Conservation (phyloP, 176 grass and related monocot genomes). For the Aegilops sharonensis region DNA sequence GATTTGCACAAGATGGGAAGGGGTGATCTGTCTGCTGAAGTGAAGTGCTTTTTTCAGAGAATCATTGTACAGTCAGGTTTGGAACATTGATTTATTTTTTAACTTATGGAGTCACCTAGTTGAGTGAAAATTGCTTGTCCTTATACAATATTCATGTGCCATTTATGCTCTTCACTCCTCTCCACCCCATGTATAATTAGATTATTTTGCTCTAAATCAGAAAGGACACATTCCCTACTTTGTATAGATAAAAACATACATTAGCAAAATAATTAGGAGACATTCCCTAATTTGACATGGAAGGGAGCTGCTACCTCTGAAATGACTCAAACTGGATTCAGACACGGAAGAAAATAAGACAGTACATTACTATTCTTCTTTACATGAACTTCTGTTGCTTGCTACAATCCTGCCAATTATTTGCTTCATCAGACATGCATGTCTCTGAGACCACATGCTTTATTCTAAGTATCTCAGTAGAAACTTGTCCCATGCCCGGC, state of each 20-base stretch:
- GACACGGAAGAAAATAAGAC: background rate
- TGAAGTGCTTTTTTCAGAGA: slow-evolving; percentile 49
- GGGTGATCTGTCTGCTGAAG: too few species aligned
- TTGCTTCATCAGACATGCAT: background rate
- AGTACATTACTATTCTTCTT: background rate
- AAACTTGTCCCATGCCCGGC: slow-evolving; percentile 15
- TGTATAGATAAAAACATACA: background rate
- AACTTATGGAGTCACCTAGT: background rate
- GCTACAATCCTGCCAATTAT: background rate
- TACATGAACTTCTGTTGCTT: background rate
- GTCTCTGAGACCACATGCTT: background rate
- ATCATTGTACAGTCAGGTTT: slow-evolving; percentile 7
- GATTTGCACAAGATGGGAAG: too few species aligned
- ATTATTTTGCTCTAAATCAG: background rate
- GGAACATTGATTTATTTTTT: background rate
- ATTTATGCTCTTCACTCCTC: background rate
- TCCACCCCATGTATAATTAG: background rate
- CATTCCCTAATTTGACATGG: background rate
- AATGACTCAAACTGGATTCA: background rate
- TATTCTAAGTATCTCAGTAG: background rate
- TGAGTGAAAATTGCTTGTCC: background rate
- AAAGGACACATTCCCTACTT: background rate
- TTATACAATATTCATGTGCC: background rate
- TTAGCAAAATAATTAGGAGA: background rate
- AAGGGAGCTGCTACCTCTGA: background rate